Evolutionary conservation across 768 basidiomycete genomes (phyloP), one percentile per base, ranked within the genome.

Genomic region (Macrocybe gigantea): DNA sequence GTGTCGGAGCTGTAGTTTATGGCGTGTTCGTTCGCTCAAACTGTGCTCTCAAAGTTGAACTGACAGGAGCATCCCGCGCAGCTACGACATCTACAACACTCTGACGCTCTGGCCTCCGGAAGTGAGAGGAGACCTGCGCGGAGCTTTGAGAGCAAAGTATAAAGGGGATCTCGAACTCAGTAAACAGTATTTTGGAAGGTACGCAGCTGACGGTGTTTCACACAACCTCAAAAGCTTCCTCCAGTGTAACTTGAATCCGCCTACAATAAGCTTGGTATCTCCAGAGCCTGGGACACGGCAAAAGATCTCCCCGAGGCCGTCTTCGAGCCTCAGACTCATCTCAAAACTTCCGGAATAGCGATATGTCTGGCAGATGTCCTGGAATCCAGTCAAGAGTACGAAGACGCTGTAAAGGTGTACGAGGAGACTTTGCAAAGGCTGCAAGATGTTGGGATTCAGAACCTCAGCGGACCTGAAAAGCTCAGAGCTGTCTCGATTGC

Each of bases 311-410:
- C 70, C 5, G 48, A 67, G 14, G 62, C 68, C 5, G 49, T 53
- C 12, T 68, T 75, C 49, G 63, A 61, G 8, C 49, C 70, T 2
- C 67, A 77, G 13, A 80, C 84, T 0, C 73, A 82, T 47, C 72
- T 87, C 48, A 88, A 87, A 60, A 66, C 78, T 0, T 79, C 83
- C 0, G 86, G 86, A 3, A 77, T 88, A 9, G 85, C 78, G 1
- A 73, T 83, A 29, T 66, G 74, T 3, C 68, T 87, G 40, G 81
- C 77, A 2, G 79, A 78, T 43, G 72, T 83, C 2, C 62, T 79
- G 11, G 81, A 83, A 56, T 58, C 59, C 12, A 61, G 64, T 0
- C 60, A 71, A 11, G 64, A 67, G 38, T 60, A 42, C 5, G 60
- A 68, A 14, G 46, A 56, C 30, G 75, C 76, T 0, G 76, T 71